These are phyloP conservation scores for Aegilops longissima DNA, from an alignment of 176 grass and related monocot species.

Conservation along the genomic window DNA sequence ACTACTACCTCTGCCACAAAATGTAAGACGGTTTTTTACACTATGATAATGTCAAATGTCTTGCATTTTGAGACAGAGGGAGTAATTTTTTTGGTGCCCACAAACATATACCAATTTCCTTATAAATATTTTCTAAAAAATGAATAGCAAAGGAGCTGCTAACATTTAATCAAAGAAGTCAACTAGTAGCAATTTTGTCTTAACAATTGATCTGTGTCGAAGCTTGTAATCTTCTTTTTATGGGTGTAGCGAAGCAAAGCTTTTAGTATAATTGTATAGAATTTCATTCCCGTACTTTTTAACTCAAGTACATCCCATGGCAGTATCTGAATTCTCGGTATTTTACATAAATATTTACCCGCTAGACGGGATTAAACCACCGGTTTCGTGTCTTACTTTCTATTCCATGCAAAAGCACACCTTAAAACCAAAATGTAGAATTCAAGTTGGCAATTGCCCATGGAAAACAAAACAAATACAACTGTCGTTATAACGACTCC, in stretches of 20 bases:
- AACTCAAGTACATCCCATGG: background rate
- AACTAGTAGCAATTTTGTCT: background rate
- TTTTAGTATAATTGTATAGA: slow-evolving; percentile 3
- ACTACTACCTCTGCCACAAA: too few relatives aligned
- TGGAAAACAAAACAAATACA: background rate
- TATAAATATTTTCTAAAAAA: background rate
- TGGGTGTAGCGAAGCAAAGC: background rate
- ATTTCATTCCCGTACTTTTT: background rate
- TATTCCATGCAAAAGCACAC: background rate
- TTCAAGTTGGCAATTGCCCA: background rate
- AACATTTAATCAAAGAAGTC: background rate
- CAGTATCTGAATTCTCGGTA: background rate
- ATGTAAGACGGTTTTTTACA: too few relatives aligned
- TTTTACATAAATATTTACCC: background rate
- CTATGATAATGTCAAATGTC: too few relatives aligned
- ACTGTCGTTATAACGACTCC: background rate
- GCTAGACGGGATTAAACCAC: background rate
- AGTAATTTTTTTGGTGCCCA: background rate
- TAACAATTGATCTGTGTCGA: background rate
- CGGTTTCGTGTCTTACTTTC: background rate
- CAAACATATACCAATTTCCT: background rate
- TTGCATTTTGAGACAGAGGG: too few relatives aligned
- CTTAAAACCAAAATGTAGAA: slow-evolving; percentile 17
- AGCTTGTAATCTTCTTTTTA: background rate
- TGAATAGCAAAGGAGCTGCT: background rate